Base-by-base conservation (phyloP, 805 yeast genomes). In the Saccharomycopsis fibuligera region DNA sequence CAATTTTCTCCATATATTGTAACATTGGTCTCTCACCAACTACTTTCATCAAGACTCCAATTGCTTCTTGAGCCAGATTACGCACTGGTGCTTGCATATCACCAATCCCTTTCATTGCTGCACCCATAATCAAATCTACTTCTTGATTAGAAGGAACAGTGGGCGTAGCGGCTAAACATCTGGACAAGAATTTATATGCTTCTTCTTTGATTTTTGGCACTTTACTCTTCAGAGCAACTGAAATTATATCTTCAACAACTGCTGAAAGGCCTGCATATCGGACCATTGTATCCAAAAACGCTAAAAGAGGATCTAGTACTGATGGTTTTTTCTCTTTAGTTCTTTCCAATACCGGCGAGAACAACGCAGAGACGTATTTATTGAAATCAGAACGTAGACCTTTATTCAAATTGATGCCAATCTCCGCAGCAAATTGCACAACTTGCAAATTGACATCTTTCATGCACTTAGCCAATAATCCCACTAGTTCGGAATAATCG, bases 391-490 rank as follows among this genome's bases (percentile, higher is more conserved):
- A 56, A 48, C 81, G 71, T 41, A 93, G 68, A 1, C 95, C 96
- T 27, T 72, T 72, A 1, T 87, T 85, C 30, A 91, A 62, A 27
- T 64, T 64, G 47, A 73, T 78, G 17, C 82, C 66, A 40, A 84
- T 78, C 48, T 78, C 78, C 1, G 95, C 83, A 0, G 96, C 87
- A 27, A 83, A 59, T 14, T 85, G 81, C 0, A 86, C 96, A 12
- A 86, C 96, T 65, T 83, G 89, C 46, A 89, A 74, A 61, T 93
- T 93, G 4, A 90, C 95, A 66, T 93, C 99, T 59, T 81, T 87
- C 60, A 89, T 71, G 53, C 89, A 76, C 56, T 79, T 82, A n/a
- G 82, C 76, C 55, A 88, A 70, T 1, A 73, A 62, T 48, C 81
- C 67, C n/a, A 81, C 65, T n/a, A 90, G 63, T 2, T 73, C 81